phyloP scores from a whole-genome alignment of 1,284 basidiomycete species.

The Austroboletus niveus region DNA sequence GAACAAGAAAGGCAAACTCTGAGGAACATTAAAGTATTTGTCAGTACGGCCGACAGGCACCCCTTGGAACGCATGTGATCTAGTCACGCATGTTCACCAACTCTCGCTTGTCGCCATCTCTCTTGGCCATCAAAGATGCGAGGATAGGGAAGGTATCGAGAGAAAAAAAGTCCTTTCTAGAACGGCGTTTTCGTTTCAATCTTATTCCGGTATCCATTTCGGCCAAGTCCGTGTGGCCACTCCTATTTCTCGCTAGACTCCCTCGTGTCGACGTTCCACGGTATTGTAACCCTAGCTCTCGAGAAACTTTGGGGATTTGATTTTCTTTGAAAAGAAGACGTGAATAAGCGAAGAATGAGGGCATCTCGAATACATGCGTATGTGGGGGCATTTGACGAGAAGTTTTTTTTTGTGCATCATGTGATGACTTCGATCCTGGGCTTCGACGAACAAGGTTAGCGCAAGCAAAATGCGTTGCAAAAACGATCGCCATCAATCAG shows the following conservation, averaged over 20 bases:
- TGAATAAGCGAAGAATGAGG: slow-evolving; percentile 9
- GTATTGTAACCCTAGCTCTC: background rate
- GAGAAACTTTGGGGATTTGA: slow-evolving; percentile 25
- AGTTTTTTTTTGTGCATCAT: background rate
- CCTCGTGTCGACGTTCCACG: background rate
- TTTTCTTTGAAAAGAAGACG: slow-evolving; percentile 9
- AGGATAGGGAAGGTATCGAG: background rate
- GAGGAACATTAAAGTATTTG: slow-evolving; percentile 45
- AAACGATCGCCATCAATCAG: background rate
- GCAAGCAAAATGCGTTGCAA: background rate
- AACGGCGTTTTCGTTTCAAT: background rate
- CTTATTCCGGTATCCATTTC: slow-evolving; percentile 4
- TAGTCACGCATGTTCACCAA: background rate
- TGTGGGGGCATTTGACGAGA: background rate
- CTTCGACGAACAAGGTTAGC: slow-evolving; percentile 1
- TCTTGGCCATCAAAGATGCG: background rate
- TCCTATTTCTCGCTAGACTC: background rate
- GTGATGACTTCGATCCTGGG: background rate
- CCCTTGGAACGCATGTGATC: slow-evolving; percentile 54
- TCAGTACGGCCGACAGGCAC: slow-evolving; percentile 61
- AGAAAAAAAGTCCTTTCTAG: background rate
- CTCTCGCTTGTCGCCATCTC: background rate
- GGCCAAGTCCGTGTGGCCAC: background rate
- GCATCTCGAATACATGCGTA: background rate
- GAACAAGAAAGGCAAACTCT: slow-evolving; percentile 34